Percentiles rank a stretch among this genome's conserved stretches.
phyloP scores from a whole-genome alignment of 139 green algal genomes.

The Choricystis sp. region DNA sequence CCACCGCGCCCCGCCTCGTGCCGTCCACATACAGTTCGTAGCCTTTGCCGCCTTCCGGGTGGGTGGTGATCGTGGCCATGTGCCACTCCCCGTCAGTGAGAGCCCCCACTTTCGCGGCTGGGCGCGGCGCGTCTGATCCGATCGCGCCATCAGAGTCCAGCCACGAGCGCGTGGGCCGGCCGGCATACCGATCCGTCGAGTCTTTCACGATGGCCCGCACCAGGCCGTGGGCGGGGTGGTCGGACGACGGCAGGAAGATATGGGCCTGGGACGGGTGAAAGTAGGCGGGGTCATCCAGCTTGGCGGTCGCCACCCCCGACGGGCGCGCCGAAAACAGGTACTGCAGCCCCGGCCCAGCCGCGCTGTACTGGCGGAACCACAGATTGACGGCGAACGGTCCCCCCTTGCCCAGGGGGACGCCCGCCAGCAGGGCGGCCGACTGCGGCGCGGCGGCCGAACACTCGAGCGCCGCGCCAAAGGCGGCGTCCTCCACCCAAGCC shows the following conservation, averaged over 20 bases:
- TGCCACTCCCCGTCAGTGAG: conserved; percentile 44
- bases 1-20: not conserved
- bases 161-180: conserved; percentile 4
- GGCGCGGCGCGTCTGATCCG: not conserved
- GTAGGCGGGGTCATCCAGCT: not conserved
- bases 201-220: conserved; percentile 24
- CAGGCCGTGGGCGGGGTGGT: conserved; percentile 20
- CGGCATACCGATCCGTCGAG: conserved; percentile 2
- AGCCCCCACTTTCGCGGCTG: not conserved
- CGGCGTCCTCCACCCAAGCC: conserved; percentile 3
- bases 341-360: conserved; percentile 4
- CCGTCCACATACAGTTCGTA: conserved; percentile 37
- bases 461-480: conserved; percentile 5
- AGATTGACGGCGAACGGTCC: conserved; percentile 5
- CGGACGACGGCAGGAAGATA: conserved; percentile 23
- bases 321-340: not conserved
- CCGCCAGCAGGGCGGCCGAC: conserved; percentile 10
- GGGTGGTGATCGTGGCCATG: conserved; percentile 44
- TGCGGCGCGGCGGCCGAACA: conserved; percentile 3
- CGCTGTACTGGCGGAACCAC: conserved; percentile 16
- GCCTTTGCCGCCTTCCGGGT: conserved; percentile 14
- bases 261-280: conserved; percentile 13
- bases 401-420: conserved; percentile 13
- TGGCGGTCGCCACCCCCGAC: not conserved
- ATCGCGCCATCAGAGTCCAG: conserved; percentile 27